Conservation (phyloP, 345 rosid species). For the Acer campestre region DNA sequence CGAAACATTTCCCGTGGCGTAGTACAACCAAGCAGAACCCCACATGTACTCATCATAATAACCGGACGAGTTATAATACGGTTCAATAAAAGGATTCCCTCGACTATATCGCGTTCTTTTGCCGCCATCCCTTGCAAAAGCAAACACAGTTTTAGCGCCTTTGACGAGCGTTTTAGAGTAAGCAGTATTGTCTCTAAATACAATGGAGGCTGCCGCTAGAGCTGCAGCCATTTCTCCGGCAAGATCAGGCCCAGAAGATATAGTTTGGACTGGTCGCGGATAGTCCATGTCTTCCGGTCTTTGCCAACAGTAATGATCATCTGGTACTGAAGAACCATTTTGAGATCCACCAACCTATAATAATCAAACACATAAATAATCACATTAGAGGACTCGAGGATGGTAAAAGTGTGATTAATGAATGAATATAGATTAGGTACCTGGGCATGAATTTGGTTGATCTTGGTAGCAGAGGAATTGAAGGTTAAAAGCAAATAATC, state of each 20-base stretch:
- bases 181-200: slow-evolving; percentile 48
- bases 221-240: slow-evolving; percentile 83
- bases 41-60: slow-evolving; percentile 85
- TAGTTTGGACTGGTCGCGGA: slow-evolving; percentile 39
- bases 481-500: slow-evolving; percentile 85
- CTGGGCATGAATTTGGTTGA: slow-evolving; percentile 68
- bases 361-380: neutral
- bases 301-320: slow-evolving; percentile 80
- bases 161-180: slow-evolving; percentile 58
- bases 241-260: slow-evolving; percentile 62
- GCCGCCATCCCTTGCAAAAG: slow-evolving; percentile 57
- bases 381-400: neutral
- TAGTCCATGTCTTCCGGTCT: slow-evolving; percentile 89
- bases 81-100: slow-evolving; percentile 43
- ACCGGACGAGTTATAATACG: slow-evolving; percentile 74
- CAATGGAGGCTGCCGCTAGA: slow-evolving; percentile 77
- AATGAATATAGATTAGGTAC: slow-evolving; percentile 4
- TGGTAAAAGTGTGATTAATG: too few species aligned
- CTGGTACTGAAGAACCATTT: slow-evolving; percentile 55
- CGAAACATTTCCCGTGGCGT: slow-evolving; percentile 73
- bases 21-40: slow-evolving; percentile 83
- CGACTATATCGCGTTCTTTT: slow-evolving; percentile 46
- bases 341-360: slow-evolving; percentile 67
- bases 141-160: slow-evolving; percentile 64
- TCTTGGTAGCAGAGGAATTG: slow-evolving; percentile 65